A percentile compares a stretch with the other conserved stretches of the same genome.
Conservation (phyloP, 345 rosid species). For the Leavenworthia alabamica region DNA sequence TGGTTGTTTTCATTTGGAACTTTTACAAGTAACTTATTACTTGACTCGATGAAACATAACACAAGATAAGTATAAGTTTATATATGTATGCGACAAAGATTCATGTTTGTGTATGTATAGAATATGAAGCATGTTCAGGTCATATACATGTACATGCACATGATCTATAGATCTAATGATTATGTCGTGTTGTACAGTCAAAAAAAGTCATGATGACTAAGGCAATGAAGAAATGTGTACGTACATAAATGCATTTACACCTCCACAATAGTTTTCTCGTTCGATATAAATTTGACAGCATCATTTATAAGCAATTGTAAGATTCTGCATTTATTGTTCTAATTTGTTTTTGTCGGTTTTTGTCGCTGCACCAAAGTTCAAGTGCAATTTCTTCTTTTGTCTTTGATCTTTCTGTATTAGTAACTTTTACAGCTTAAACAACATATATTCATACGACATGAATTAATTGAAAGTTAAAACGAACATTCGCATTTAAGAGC, state of each 20-base stretch:
- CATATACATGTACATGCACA: background rate
- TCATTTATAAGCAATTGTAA: background rate
- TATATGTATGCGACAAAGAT: background rate
- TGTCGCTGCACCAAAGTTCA: conserved; percentile 5
- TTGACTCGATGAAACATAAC: background rate
- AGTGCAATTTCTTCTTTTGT: background rate
- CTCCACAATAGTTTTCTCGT: background rate
- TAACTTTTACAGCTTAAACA: background rate
- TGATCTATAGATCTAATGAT: conserved; percentile 11
- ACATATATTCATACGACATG: background rate
- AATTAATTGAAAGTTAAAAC: background rate
- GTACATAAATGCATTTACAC: conserved; percentile 16
- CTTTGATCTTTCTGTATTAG: background rate
- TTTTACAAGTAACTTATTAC: background rate
- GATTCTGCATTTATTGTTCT: conserved; percentile 10
- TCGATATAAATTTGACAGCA: background rate
- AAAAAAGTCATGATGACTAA: conserved; percentile 11
- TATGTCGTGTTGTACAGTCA: conserved; percentile 9
- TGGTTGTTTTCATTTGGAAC: background rate
- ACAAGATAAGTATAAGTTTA: background rate
- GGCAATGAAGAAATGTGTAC: conserved; percentile 10
- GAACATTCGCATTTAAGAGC: background rate
- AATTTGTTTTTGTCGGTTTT: conserved; percentile 22
- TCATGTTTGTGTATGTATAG: background rate
- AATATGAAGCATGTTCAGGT: background rate